Evolutionary conservation across 2,329 filamentous ascomycete species (phyloP).

Genomic region (Pseudogymnoascus sp.): DNA sequence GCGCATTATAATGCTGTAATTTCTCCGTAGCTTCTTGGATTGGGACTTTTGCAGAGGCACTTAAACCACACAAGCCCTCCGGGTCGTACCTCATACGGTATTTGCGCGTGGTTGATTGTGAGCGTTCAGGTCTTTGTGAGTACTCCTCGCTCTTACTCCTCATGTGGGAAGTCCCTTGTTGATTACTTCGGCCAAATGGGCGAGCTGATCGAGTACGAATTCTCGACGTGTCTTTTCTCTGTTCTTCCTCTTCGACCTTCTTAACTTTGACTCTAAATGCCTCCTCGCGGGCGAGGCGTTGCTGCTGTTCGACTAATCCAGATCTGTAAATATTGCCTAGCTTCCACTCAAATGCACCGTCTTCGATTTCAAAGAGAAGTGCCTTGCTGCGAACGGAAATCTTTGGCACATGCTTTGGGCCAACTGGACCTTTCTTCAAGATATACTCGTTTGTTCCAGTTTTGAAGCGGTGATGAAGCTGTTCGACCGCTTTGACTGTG

Average conservation of each 20-base stretch:
- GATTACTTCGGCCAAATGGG: constrained; percentile 24
- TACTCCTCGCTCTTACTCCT: constrained; percentile 28
- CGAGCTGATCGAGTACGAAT: constrained; percentile 45
- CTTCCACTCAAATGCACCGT: constrained; percentile 97
- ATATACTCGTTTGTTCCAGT: constrained; percentile 85
- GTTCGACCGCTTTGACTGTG: constrained; percentile 74
- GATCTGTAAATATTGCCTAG: constrained; percentile 87
- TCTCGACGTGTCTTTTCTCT: constrained; percentile 43
- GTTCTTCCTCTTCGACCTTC: constrained; percentile 66
- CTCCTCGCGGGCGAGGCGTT: constrained; percentile 80
- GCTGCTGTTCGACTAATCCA: constrained; percentile 80
- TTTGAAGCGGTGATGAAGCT: constrained; percentile 87
- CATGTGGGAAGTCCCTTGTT: constrained; percentile 17
- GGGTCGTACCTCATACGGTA: constrained; percentile 65
- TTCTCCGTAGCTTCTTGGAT: constrained; percentile 68
- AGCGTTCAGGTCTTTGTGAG: constrained; percentile 22
- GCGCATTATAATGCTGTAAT: constrained; percentile 72
- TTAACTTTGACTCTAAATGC: constrained; percentile 83
- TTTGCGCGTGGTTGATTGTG: constrained; percentile 24
- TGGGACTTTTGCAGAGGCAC: constrained; percentile 61
- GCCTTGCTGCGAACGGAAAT: constrained; percentile 74
- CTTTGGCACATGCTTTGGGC: constrained; percentile 77
- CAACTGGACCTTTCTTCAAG: constrained; percentile 74
- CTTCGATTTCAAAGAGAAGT: constrained; percentile 85
- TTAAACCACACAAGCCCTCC: constrained; percentile 65